Evolutionary conservation across 108 stramenopile species (phyloP).

Genomic region (Skeletonema grethae): DNA sequence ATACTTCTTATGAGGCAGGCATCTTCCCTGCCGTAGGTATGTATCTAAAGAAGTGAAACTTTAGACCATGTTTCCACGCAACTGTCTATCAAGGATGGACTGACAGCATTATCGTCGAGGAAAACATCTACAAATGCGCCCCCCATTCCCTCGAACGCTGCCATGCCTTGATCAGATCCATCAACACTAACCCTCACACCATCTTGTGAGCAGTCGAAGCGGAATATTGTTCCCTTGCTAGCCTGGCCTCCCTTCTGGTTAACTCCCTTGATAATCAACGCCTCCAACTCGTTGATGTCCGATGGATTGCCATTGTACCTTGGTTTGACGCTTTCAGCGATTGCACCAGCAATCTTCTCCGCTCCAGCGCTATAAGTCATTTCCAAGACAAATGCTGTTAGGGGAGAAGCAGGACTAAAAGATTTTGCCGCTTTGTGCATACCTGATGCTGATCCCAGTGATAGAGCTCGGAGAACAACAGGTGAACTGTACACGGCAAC

Average conservation of each 20-base stretch:
- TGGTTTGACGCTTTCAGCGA: background rate
- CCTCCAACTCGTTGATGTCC: conserved; percentile 1
- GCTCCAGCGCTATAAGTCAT: conserved; percentile 12
- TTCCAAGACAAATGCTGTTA: conserved; percentile 5
- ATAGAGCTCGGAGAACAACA: background rate
- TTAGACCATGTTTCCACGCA: conserved; percentile 5
- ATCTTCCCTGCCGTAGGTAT: no score
- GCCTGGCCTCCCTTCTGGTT: conserved; percentile 2
- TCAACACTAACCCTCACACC: conserved; percentile 4
- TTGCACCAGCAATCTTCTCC: conserved; percentile 7
- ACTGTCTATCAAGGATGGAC: conserved; percentile 3
- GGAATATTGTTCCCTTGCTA: conserved; percentile 5
- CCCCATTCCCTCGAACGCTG: background rate
- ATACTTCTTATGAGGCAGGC: no score
- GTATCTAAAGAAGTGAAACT: background rate
- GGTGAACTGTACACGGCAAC: conserved; percentile 1
- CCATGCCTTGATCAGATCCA: conserved; percentile 1
- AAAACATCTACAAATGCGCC: conserved; percentile 5
- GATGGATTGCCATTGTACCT: background rate
- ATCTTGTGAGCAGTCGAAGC: background rate
- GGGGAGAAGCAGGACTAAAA: conserved; percentile 2
- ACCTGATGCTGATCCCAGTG: background rate
- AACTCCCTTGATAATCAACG: background rate
- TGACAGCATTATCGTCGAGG: background rate
- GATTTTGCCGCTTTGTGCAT: conserved; percentile 1